phyloP scores from a whole-genome alignment of 495 filamentous ascomycete genomes.

The Trichoderma virens region DNA sequence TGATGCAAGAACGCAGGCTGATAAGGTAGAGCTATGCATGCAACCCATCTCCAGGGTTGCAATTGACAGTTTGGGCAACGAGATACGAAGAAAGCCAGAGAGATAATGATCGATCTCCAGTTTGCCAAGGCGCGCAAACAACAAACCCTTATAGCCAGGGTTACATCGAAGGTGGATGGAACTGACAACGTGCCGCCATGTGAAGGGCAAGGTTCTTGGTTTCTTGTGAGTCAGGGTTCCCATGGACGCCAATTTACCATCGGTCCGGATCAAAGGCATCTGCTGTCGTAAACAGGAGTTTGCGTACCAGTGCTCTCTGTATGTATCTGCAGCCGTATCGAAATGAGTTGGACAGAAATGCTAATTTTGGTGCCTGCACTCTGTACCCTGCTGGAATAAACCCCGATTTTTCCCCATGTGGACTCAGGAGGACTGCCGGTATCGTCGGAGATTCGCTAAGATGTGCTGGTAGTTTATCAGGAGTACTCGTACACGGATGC shows the following conservation, averaged over 20 bases:
- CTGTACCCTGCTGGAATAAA: too few species aligned
- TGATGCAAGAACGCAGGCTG: neutral
- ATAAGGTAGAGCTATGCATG: neutral
- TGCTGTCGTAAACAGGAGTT: neutral
- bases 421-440: neutral
- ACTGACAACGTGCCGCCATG: neutral
- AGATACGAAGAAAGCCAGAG: neutral
- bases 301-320: neutral
- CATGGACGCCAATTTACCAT: neutral
- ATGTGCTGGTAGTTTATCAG: too few species aligned
- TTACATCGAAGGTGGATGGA: neutral
- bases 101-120: constrained; percentile 2
- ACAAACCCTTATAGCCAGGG: neutral
- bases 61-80: neutral
- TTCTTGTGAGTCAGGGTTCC: neutral
- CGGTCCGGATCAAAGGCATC: neutral
- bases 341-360: neutral
- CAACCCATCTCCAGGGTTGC: neutral
- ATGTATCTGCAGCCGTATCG: neutral
- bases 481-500: too few species aligned
- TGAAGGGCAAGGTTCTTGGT: neutral
- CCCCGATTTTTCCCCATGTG: too few species aligned
- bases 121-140: neutral
- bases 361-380: neutral
- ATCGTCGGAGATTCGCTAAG: neutral